Evolutionary conservation across 1,139 yeast genomes (phyloP).

Genomic region (Torulaspora pretoriensis): DNA sequence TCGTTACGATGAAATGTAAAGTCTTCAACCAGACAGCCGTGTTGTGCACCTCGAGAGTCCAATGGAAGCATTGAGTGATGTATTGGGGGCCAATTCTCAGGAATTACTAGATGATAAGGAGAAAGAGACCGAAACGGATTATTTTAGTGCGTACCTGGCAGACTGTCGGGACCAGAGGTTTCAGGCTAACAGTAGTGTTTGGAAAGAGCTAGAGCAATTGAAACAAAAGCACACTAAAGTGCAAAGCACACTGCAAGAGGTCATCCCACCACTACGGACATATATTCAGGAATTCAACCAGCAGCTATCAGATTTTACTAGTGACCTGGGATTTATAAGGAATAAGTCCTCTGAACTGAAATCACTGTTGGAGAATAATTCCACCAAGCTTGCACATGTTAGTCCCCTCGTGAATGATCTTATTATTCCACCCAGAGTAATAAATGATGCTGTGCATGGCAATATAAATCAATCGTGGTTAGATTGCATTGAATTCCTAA

Average conservation of each 20-base stretch:
- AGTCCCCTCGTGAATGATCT: slow-evolving; percentile 72
- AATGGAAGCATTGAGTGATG: slow-evolving; percentile 14
- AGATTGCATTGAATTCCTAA: slow-evolving; percentile 54
- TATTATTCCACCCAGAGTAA: slow-evolving; percentile 66
- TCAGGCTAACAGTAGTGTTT: slow-evolving; percentile 12
- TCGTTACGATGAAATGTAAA: neutral
- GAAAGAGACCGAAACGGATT: slow-evolving; percentile 6
- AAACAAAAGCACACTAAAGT: slow-evolving; percentile 21
- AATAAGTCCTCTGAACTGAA: slow-evolving; percentile 57
- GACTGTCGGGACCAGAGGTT: slow-evolving; percentile 16
- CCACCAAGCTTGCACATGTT: slow-evolving; percentile 47
- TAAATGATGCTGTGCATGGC: slow-evolving; percentile 47
- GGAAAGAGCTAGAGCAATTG: slow-evolving; percentile 20
- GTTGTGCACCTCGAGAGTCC: neutral
- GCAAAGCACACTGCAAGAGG: slow-evolving; percentile 17
- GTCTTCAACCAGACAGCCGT: neutral
- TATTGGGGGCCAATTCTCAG: slow-evolving; percentile 8
- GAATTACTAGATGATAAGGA: neutral
- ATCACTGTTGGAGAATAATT: slow-evolving; percentile 52
- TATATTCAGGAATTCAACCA: slow-evolving; percentile 45
- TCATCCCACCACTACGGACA: slow-evolving; percentile 29
- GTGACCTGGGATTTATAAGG: slow-evolving; percentile 54
- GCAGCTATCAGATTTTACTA: slow-evolving; percentile 56
- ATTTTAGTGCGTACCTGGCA: slow-evolving; percentile 13
- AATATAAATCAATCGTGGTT: slow-evolving; percentile 51